Conservation (phyloP, 1,284 basidiomycete species). For the Cerioporus squamosus region DNA sequence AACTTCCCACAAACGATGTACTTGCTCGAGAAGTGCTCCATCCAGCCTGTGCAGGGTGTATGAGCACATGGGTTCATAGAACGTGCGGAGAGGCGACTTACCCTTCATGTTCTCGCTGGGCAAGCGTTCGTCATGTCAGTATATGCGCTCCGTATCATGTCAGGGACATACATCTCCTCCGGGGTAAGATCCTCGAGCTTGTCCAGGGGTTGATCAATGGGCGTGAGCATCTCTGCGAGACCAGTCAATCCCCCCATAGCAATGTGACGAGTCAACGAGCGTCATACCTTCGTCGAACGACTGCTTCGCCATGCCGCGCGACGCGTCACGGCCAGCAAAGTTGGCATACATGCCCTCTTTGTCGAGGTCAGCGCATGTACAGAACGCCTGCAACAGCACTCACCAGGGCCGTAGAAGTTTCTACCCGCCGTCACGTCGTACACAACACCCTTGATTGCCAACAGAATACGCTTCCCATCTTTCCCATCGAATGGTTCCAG, state of each 20-base stretch:
- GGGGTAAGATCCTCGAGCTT: slow-evolving; percentile 76
- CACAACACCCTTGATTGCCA: slow-evolving; percentile 87
- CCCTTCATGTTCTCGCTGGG: slow-evolving; percentile 88
- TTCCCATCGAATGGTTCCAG: slow-evolving; percentile 71
- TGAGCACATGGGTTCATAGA: neutral
- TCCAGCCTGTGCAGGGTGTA: slow-evolving; percentile 67
- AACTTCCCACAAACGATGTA: slow-evolving; percentile 86
- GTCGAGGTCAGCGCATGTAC: neutral
- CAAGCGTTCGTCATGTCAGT: slow-evolving; percentile 1
- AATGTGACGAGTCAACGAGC: neutral
- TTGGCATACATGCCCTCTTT: slow-evolving; percentile 95
- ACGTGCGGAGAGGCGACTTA: slow-evolving; percentile 27
- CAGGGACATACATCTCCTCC: slow-evolving; percentile 78
- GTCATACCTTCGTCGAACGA: slow-evolving; percentile 84
- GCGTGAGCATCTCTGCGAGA: slow-evolving; percentile 83
- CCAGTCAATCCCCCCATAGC: neutral
- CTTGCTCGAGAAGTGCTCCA: slow-evolving; percentile 88
- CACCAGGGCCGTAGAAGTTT: slow-evolving; percentile 93
- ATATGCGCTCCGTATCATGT: neutral
- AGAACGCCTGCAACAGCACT: slow-evolving; percentile 5
- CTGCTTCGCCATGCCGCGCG: slow-evolving; percentile 96
- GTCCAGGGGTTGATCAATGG: slow-evolving; percentile 86
- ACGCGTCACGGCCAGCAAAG: slow-evolving; percentile 94
- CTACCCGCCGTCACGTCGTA: slow-evolving; percentile 91
- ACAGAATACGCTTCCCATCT: slow-evolving; percentile 74